phyloP scores from a whole-genome alignment of 1,139 yeast species.

The Nakaseomyces kungkrabaensis region DNA sequence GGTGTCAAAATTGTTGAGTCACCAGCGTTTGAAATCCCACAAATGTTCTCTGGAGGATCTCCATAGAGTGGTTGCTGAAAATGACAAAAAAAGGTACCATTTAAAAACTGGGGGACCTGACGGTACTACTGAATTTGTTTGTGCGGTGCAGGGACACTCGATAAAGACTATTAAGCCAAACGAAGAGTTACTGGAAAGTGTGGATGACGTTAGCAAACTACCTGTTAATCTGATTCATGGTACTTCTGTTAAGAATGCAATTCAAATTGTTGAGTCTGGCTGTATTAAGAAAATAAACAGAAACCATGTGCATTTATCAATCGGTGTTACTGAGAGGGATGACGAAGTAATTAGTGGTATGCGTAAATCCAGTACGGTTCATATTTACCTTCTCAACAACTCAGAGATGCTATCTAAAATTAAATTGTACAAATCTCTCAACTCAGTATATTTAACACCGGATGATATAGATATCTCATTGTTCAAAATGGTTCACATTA shows the following conservation, averaged over 20 bases:
- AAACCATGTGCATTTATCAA: constrained; percentile 75
- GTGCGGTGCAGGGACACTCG: constrained; percentile 94
- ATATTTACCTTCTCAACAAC: constrained; percentile 52
- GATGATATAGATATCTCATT: constrained; percentile 47
- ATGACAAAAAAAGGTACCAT: constrained; percentile 63
- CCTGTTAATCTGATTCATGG: constrained; percentile 64
- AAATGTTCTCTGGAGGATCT: constrained; percentile 50
- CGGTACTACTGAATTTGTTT: constrained; percentile 36
- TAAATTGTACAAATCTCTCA: constrained; percentile 49
- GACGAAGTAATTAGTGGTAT: constrained; percentile 55
- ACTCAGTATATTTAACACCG: constrained; percentile 63
- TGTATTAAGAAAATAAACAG: constrained; percentile 54
- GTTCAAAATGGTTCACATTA: constrained; percentile 33
- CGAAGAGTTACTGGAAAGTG: constrained; percentile 34
- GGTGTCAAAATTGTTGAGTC: constrained; percentile 43
- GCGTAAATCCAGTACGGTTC: constrained; percentile 47
- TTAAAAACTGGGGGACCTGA: constrained; percentile 25
- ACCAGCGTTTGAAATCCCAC: constrained; percentile 49
- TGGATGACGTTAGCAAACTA: constrained; percentile 27
- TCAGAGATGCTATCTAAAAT: constrained; percentile 36
- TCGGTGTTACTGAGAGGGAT: constrained; percentile 32
- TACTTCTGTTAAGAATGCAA: constrained; percentile 47
- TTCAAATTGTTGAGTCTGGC: constrained; percentile 39
- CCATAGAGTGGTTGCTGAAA: constrained; percentile 47
- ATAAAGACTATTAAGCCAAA: constrained; percentile 37